A percentile compares a stretch with the other conserved stretches of the same genome.
These are phyloP conservation scores for Diplocarpon mali DNA, from an alignment of 2,329 filamentous ascomycete genomes.

Conservation along the genomic window DNA sequence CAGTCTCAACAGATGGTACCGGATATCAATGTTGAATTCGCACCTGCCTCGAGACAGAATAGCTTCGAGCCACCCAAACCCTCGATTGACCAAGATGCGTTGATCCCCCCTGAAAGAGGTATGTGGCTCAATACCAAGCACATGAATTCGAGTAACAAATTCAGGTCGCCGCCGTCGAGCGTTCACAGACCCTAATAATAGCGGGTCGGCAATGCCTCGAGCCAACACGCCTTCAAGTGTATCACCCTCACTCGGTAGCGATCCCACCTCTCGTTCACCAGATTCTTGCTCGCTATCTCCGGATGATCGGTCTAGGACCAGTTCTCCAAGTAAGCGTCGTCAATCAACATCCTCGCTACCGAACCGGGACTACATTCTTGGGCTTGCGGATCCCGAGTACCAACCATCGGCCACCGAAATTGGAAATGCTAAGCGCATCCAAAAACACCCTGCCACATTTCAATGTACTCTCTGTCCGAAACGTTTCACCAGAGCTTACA, in stretches of 20 bases:
- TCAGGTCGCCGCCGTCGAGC: constrained; percentile 27
- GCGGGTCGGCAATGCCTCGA: constrained; percentile 33
- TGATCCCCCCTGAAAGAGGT: constrained; percentile 72
- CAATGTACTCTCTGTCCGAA: constrained; percentile 91
- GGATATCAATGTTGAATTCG: constrained; percentile 88
- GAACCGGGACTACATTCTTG: constrained; percentile 70
- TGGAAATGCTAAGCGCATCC: constrained; percentile 62
- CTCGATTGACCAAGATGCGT: constrained; percentile 58
- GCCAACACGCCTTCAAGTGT: constrained; percentile 39
- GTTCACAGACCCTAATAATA: constrained; percentile 27
- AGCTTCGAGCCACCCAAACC: constrained; percentile 57
- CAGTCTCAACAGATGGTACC: constrained; percentile 70
- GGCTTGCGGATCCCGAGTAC: constrained; percentile 79
- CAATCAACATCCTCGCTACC: constrained; percentile 48
- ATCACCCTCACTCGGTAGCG: constrained; percentile 42
- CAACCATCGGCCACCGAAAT: constrained; percentile 52
- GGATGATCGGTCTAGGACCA: constrained; percentile 40
- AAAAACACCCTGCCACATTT: constrained; percentile 96
- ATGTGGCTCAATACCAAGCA: constrained; percentile 20
- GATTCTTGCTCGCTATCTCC: constrained; percentile 46
- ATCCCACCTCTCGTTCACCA: constrained; percentile 35
- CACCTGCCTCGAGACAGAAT: constrained; percentile 58
- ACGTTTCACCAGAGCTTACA: constrained; percentile 92
- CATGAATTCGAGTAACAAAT: constrained; percentile 13
- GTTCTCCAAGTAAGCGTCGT: constrained; percentile 37